Conservation (phyloP, 2,329 filamentous ascomycete species). For the Microsporum canis region DNA sequence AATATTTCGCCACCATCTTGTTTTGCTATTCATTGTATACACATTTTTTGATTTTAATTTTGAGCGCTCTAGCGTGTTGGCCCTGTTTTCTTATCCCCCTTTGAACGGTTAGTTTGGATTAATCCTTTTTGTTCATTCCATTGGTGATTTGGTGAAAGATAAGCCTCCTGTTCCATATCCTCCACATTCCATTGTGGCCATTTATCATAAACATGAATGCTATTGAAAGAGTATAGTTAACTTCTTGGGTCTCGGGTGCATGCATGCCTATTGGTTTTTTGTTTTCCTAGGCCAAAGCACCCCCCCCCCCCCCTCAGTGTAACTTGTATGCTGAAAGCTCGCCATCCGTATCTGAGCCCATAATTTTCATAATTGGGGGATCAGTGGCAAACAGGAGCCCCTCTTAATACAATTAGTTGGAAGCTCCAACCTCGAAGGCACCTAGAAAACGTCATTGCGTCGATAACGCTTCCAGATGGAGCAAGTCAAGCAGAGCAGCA, state of each 20-base stretch:
- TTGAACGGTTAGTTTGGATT: neutral
- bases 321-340: neutral
- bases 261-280: neutral
- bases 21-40: neutral
- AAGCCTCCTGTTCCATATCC: neutral
- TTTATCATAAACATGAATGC: neutral
- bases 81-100: neutral
- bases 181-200: neutral
- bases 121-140: neutral
- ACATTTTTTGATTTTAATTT: neutral
- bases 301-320: neutral
- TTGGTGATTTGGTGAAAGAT: neutral
- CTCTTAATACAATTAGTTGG: neutral
- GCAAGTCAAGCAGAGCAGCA: neutral
- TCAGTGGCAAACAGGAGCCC: neutral
- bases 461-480: neutral
- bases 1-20: neutral
- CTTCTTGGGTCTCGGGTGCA: neutral
- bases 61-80: neutral
- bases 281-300: neutral
- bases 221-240: neutral
- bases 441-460: neutral
- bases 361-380: neutral
- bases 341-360: neutral
- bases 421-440: neutral